A percentile compares a stretch with the other conserved stretches of the same genome.
Conservation (phyloP, 2,329 filamentous ascomycete species). For the Pestalotiopsis sp. region DNA sequence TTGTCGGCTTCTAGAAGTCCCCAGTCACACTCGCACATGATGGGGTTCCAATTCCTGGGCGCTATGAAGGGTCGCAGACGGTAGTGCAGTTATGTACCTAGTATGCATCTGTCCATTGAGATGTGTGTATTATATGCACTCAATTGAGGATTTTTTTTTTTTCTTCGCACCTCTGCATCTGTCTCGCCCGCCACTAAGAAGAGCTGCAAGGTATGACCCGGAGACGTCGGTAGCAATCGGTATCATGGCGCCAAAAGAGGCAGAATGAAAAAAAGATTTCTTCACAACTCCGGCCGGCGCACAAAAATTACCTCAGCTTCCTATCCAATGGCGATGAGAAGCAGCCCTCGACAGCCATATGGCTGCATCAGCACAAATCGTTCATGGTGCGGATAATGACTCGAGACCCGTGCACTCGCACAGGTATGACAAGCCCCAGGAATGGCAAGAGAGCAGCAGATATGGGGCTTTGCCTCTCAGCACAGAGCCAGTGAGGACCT, state of each 20-base stretch:
- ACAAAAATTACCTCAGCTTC: constrained; percentile 7
- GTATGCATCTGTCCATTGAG: not conserved
- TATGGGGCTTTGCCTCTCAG: not conserved
- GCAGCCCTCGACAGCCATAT: not conserved
- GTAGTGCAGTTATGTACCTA: not conserved
- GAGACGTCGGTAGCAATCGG: not conserved
- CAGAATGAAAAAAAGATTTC: not conserved
- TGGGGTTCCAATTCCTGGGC: not conserved
- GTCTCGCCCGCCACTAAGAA: not conserved
- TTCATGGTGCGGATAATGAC: constrained; percentile 2
- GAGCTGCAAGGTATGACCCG: not conserved
- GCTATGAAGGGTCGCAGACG: not conserved
- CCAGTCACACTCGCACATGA: not conserved
- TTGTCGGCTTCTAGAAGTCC: not conserved
- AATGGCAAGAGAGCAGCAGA: constrained; percentile 4
- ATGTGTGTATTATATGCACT: not conserved
- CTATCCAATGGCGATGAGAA: not conserved
- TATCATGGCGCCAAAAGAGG: constrained; percentile 3
- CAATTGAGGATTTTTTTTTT: not conserved
- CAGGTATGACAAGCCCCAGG: not conserved
- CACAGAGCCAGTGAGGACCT: not conserved
- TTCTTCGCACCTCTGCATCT: not conserved
- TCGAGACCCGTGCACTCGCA: constrained; percentile 6
- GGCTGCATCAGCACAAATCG: not conserved
- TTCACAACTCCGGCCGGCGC: not conserved